Evolutionary conservation across 1,284 basidiomycete genomes (phyloP), one percentile per base, ranked within the genome.

Genomic region (Taiwanofungus camphoratus): DNA sequence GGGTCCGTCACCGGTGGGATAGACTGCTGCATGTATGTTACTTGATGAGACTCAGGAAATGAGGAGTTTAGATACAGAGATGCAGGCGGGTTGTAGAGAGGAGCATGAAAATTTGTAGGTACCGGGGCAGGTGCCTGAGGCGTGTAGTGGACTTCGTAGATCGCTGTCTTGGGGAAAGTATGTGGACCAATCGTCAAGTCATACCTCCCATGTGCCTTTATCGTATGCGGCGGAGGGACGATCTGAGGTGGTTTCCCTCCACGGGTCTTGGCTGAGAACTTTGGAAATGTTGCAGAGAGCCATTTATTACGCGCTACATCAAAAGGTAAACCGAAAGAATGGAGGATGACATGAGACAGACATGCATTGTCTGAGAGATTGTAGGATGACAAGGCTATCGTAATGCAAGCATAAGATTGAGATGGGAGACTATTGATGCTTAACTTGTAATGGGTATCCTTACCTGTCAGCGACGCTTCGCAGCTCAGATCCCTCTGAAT

Each of bases 111-210:
- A 19, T 11, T 23, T 15, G 40, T 4, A 32, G 33, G 13, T 33
- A 26, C 26, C 15, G 26, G 20, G 18, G 6, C n/a, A 23, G 30
- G 18, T 4, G 18, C 38, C 27, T 58, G 49, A 8, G 63, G 57
- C 1, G 66, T 59, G 57, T 79, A 81, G 51, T 78, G 73, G 9
- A 82, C 81, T 62, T 87, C 83, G 48, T 77, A 85, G 41, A 89
- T 67, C 0, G 71, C 66, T 0, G 82, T 85, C 26, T 79, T 76
- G 26, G 65, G 54, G 54, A 87, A 87, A 16, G 69, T 62, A 58
- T 86, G 84, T 8, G 86, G 86, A 5, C 86, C 86, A 24, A 89
- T 76, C 54, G 75, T 69, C 30, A 89, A 57, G 39, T 80, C 74
- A 56, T 78, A 87, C 58, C 70, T 76, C 29, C 82, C 83, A 29